phyloP scores from a whole-genome alignment of 805 yeast species.

The Kazachstania martiniae region DNA sequence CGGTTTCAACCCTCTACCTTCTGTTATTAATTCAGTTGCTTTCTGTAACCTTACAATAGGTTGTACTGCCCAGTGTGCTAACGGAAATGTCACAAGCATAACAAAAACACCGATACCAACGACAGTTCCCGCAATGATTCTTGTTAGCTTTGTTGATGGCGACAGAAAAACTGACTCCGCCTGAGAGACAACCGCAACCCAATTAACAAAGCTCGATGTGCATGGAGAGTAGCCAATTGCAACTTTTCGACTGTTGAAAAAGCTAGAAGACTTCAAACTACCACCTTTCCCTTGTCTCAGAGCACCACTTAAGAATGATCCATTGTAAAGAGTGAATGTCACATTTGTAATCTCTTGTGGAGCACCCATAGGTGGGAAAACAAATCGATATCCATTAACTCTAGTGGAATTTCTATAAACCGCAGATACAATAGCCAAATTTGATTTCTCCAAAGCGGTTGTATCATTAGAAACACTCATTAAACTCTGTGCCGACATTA shows the following conservation, averaged over 20 bases:
- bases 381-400: slow-evolving; percentile 31
- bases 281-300: slow-evolving; percentile 33
- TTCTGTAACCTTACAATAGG: slow-evolving; percentile 72
- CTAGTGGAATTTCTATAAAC: slow-evolving; percentile 14
- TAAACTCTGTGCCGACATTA: slow-evolving; percentile 37
- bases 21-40: slow-evolving; percentile 56
- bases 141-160: slow-evolving; percentile 51
- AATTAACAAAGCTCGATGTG: slow-evolving; percentile 34
- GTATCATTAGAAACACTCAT: slow-evolving; percentile 32
- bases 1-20: slow-evolving; percentile 31
- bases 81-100: slow-evolving; percentile 65
- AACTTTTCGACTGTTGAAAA: slow-evolving; percentile 31
- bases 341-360: slow-evolving; percentile 10
- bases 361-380: slow-evolving; percentile 31
- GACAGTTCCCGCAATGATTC: slow-evolving; percentile 67
- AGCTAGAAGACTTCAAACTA: slow-evolving; percentile 28
- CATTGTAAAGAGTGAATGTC: slow-evolving; percentile 20
- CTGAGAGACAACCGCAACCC: slow-evolving; percentile 75
- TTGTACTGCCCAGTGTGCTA: slow-evolving; percentile 74
- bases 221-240: slow-evolving; percentile 49
- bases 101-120: slow-evolving; percentile 68
- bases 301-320: slow-evolving; percentile 28
- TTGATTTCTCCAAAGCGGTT: slow-evolving; percentile 31
- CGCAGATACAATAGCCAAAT: slow-evolving; percentile 26
- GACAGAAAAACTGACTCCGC: slow-evolving; percentile 43